Evolutionary conservation across 805 yeast genomes (phyloP), one percentile per base, ranked within the genome.

Genomic region (Candida palmyrensis): DNA sequence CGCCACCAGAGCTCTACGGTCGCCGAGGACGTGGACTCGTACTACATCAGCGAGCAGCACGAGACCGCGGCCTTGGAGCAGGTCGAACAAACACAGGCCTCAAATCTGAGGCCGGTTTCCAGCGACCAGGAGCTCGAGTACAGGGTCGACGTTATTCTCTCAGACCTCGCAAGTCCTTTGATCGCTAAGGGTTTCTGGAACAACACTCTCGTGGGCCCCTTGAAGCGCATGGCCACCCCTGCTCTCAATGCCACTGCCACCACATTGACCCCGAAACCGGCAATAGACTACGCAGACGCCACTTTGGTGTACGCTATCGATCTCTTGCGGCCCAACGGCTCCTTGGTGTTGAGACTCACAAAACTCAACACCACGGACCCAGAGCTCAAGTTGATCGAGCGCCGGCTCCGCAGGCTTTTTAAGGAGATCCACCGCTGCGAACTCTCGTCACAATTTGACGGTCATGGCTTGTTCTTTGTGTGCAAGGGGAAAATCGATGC

Each of bases 241-340:
- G n/a, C n/a, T n/a, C n/a, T n/a, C n/a, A n/a, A n/a, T n/a, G 41
- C 49, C 26, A 43, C 48, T 11, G 55, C 54, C 34, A 43, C 41
- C 3, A 47, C 50, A 6, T 46, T 65, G 16, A 54, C 56, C 1
- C 29, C 38, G n/a, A 55, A 57, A 27, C 45, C 62, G 15, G 41
- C 58, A 2, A 41, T 64, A 10, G 71, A 66, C 41, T 42, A 63
- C 44, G 67, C 68, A 1, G 71, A 65, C 33, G 68, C 69, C 0
- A 49, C 66, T 2, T 42, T 64, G 21, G 37, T 60, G 3, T 39
- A 65, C 12, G 42, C 53, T 9, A 55, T 64, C 29, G 48, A 47
- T 1, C 33, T 53, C 1, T 45, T 66, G 38, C 46, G 40, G 25
- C 49, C 54, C 10, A 44, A 44, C 2, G 71, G 71, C 1, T 51